Conservation (phyloP, 768 basidiomycete species). For the Amanita pallidorosea region DNA sequence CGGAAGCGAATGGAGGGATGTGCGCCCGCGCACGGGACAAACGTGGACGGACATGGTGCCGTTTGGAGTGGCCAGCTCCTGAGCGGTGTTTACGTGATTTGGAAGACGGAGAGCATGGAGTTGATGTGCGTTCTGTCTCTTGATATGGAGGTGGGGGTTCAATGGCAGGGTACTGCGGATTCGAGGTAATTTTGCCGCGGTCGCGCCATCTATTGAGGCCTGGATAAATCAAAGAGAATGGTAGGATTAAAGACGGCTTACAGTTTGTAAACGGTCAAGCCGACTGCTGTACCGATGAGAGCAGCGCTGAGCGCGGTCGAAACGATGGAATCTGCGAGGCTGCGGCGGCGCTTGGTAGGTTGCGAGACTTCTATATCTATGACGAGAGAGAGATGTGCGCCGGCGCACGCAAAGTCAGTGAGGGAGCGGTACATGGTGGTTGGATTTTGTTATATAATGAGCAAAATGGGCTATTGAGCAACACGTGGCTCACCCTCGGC, state of each 20-base stretch:
- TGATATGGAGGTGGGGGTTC: slow-evolving; percentile 18
- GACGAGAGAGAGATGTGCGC: no score
- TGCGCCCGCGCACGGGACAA: slow-evolving; percentile 7
- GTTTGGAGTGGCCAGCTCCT: neutral
- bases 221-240: neutral
- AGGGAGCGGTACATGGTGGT: no score
- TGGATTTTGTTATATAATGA: no score
- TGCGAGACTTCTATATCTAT: slow-evolving; percentile 54
- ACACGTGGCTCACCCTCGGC: neutral
- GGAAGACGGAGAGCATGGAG: neutral
- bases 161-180: slow-evolving; percentile 17
- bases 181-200: slow-evolving; percentile 43
- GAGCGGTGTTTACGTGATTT: slow-evolving; percentile 1
- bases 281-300: slow-evolving; percentile 79
- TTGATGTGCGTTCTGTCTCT: slow-evolving; percentile 10
- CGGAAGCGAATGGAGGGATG: slow-evolving; percentile 8
- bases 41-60: slow-evolving; percentile 5
- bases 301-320: slow-evolving; percentile 80
- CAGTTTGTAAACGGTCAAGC: slow-evolving; percentile 80
- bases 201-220: slow-evolving; percentile 55
- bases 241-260: slow-evolving; percentile 27
- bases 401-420: no score
- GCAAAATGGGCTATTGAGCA: no score
- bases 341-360: slow-evolving; percentile 70
- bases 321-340: slow-evolving; percentile 73